Conservation (phyloP, 2,329 filamentous ascomycete species). For the Penicillium verrucosum region DNA sequence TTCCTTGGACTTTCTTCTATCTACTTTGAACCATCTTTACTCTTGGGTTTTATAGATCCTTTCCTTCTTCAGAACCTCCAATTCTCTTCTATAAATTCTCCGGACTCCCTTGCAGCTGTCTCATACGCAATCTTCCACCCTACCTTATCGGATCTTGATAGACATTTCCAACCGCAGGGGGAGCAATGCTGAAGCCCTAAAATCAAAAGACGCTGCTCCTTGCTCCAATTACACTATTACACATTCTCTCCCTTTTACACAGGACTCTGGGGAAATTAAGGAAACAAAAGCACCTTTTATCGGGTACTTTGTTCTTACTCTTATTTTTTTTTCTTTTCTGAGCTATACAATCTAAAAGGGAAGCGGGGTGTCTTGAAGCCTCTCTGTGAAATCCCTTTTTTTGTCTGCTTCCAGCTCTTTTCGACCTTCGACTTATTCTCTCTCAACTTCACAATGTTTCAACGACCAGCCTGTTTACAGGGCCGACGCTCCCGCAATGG, state of each 20-base stretch:
- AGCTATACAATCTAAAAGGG: conserved; percentile 14
- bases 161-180: conserved; percentile 24
- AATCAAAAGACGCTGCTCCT: conserved; percentile 19
- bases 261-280: conserved; percentile 26
- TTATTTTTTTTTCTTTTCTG: conserved; percentile 1
- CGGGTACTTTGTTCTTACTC: conserved; percentile 23
- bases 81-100: background rate
- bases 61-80: conserved; percentile 13
- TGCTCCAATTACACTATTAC: conserved; percentile 25
- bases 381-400: background rate
- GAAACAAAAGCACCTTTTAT: conserved; percentile 27
- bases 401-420: background rate
- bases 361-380: conserved; percentile 10
- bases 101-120: conserved; percentile 24
- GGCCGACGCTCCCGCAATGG: conserved; percentile 29
- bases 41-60: conserved; percentile 24
- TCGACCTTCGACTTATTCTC: background rate
- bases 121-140: conserved; percentile 16
- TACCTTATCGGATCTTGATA: conserved; percentile 19
- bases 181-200: conserved; percentile 30
- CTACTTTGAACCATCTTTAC: conserved; percentile 9
- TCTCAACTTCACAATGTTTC: conserved; percentile 30
- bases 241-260: conserved; percentile 32
- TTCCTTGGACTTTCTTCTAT: conserved; percentile 11
- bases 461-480: conserved; percentile 34